These are phyloP conservation scores for Aleurites moluccanus DNA, from an alignment of 441 rosid species.

Conservation along the genomic window DNA sequence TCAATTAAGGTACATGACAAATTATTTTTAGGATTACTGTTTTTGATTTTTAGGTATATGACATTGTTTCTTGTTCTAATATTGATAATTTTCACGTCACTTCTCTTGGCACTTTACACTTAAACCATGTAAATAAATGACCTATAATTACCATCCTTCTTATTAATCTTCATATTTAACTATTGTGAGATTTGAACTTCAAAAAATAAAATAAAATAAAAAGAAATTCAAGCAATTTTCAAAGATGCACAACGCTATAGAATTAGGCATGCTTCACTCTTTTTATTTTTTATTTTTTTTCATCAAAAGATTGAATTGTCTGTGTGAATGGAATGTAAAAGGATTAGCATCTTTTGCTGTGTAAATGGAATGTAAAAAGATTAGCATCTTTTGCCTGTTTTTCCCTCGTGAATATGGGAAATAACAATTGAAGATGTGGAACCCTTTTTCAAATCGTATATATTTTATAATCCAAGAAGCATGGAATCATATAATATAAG, in stretches of 20 bases:
- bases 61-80: background rate
- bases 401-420: background rate
- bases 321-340: background rate
- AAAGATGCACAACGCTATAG: background rate
- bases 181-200: background rate
- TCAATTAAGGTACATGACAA: background rate
- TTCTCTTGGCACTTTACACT: background rate
- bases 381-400: background rate
- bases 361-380: background rate
- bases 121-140: background rate
- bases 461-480: background rate
- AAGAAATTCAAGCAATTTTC: background rate
- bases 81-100: background rate
- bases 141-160: background rate
- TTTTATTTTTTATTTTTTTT: background rate
- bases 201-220: background rate
- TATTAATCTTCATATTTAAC: background rate
- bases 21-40: background rate
- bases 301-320: background rate
- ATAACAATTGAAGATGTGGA: background rate
- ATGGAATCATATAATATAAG: background rate
- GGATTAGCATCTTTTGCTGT: background rate
- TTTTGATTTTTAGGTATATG: background rate
- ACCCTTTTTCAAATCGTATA: too few relatives aligned
- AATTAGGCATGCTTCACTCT: background rate